A percentile compares a stretch with the other conserved stretches of the same genome.
Evolutionary conservation across 441 rosid genomes (phyloP).

Genomic region (Biscutella laevigata): DNA sequence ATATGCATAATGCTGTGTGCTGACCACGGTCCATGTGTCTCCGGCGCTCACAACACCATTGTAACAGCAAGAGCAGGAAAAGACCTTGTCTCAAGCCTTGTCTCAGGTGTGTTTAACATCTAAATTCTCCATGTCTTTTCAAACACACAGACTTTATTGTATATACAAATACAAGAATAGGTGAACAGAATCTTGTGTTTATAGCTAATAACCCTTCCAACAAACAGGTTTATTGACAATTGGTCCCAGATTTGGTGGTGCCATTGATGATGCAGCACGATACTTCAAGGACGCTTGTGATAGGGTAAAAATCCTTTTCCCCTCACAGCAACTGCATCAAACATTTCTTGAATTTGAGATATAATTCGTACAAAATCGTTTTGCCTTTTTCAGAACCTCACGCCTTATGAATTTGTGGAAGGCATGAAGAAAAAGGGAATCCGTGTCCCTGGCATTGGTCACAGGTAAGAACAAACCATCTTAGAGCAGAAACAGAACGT

Average conservation of each 20-base stretch:
- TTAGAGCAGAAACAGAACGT: conserved; percentile 9
- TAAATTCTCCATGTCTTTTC: no score
- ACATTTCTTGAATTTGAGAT: conserved; percentile 8
- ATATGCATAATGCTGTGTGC: conserved; percentile 96
- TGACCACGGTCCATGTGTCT: conserved; percentile 94
- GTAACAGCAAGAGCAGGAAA: conserved; percentile 98
- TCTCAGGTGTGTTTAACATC: conserved; percentile 45
- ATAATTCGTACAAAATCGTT: conserved; percentile 2
- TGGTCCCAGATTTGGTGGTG: conserved; percentile 98
- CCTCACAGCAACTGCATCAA: not conserved
- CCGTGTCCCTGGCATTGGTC: conserved; percentile 96
- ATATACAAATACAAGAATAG: no score
- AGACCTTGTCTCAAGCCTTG: conserved; percentile 94
- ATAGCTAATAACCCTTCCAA: conserved; percentile 14
- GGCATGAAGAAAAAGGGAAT: conserved; percentile 95
- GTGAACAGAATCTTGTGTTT: no score
- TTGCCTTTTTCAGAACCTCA: conserved; percentile 43
- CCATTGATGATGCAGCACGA: conserved; percentile 92
- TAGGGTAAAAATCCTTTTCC: conserved; percentile 35
- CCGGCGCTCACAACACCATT: conserved; percentile 93
- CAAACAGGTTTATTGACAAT: conserved; percentile 79
- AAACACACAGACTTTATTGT: no score
- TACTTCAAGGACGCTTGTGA: conserved; percentile 95
- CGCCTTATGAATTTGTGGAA: conserved; percentile 90
- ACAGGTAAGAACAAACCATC: conserved; percentile 45